Base-by-base conservation (phyloP, 768 basidiomycete genomes). In the Sarcodon aspratus region DNA sequence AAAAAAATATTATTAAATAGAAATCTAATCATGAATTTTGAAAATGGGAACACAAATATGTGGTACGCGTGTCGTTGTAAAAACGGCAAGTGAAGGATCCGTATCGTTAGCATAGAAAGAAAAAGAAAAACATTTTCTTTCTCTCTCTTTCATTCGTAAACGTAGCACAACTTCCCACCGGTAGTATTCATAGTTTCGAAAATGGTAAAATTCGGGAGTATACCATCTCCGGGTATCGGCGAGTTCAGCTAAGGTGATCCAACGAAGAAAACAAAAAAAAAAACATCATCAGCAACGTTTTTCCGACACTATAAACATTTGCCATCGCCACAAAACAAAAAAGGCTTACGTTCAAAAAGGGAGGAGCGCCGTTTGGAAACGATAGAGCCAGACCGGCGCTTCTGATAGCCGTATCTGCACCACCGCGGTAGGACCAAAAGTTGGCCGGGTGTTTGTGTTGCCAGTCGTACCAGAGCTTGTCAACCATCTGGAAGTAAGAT, bases 391-490 rank as follows among this genome's bases (percentile, higher is more conserved):
- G 21, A 27, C 21, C 21, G 2, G 21, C 21, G 21, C 21, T 27
- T 27, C 21, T 27, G 21, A 5, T 27, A 27, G 21, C 2, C 5
- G 21, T 27, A 27, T 27, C 21, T 27, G 21, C 21, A 38, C 66
- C 67, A 43, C 67, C 67, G 17, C 53, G 51, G 51, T 58, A 67
- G 21, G 58, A 55, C 44, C 51, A 48, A 46, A 49, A 51, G 52
- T 63, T 67, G 9, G 36, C 44, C 1, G 52, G 32, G 48, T 61
- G 33, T 7, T 48, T 48, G 48, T 51, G 50, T 45, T 68, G 67
- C 66, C 66, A 67, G 46, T 66, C 61, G 47, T 44, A 65, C 66
- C 67, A 68, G 12, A 67, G 47, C 48, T 65, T 65, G 53, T 67
- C 67, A 44, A 68, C 53, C 65, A 66, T 66, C 61, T 61, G 48